Evolutionary conservation across 169 alveolate genomes (phyloP).

Genomic region (Babesia ovis): DNA sequence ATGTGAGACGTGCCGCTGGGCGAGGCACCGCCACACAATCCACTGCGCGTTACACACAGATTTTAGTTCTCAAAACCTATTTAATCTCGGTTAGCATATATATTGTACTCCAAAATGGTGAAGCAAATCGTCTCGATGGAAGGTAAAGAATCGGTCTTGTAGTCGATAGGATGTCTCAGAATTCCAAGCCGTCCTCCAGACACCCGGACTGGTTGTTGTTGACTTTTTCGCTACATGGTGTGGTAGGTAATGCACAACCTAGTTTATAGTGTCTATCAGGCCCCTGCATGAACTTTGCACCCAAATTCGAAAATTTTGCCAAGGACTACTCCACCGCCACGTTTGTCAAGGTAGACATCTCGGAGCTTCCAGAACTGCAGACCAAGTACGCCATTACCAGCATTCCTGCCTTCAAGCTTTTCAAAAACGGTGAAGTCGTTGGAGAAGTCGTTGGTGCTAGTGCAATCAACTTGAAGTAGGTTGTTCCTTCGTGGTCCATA

Average conservation of each 20-base stretch:
- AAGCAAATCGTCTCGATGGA: conserved; percentile 55
- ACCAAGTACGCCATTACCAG: conserved; percentile 74
- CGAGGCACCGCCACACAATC: background rate
- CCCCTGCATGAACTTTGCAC: conserved; percentile 86
- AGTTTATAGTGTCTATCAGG: conserved; percentile 13
- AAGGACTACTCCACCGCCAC: conserved; percentile 61
- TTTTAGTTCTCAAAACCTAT: no score
- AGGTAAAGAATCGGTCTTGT: conserved; percentile 40
- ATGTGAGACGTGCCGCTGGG: background rate
- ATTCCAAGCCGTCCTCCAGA: conserved; percentile 68
- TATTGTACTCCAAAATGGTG: conserved; percentile 49
- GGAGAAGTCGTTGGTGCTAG: conserved; percentile 78
- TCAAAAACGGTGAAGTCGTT: conserved; percentile 73
- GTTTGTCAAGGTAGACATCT: conserved; percentile 76
- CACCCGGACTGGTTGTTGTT: conserved; percentile 82
- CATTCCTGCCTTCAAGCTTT: conserved; percentile 79
- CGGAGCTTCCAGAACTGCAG: conserved; percentile 72
- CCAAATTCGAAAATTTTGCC: conserved; percentile 78
- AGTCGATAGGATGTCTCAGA: conserved; percentile 69
- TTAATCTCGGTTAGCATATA: no score
- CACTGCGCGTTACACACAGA: background rate
- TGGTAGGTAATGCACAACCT: conserved; percentile 59
- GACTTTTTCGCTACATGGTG: conserved; percentile 97
- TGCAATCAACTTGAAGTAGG: conserved; percentile 67
- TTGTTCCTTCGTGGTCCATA: background rate